Base-by-base conservation (phyloP, 192 early-diverging fungal genomes). In the Powellomyces hirtus region DNA sequence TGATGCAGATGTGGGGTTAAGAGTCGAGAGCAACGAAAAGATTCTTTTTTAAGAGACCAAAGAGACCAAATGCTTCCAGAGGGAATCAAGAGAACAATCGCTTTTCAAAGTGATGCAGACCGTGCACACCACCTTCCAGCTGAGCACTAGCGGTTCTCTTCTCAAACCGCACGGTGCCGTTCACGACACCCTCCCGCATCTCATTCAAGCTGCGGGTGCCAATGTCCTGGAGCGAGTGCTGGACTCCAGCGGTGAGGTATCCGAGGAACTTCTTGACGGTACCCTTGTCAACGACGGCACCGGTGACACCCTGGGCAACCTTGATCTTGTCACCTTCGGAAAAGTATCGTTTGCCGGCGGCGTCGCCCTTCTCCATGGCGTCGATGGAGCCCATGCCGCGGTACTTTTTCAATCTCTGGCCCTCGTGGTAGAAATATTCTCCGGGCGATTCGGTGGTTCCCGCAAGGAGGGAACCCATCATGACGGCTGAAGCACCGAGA, bases 321-420 rank as follows among this genome's bases (percentile, higher is more conserved):
- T 98, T 98, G 81, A 98, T 89, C 63, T 83, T 86, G 86, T 97
- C 97, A n/a, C 87, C 89, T 79, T 98, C 97, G 44, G 90, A 92
- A 76, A 94, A 98, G 81, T 98, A 98, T 53, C 97, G 92, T 31
- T 89, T 89, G 20, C 89, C 89, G 30, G 81, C 82, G 14, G 82
- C 82, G 55, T 87, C 86, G 16, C 81, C 85, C 74, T 82, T 86
- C 71, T 91, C 88, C 97, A 98, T 98, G 37, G 97, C 97, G 75
- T 98, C 97, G 37, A 98, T 82, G 13, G 92, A 93, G 11, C 97
- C 97, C 97, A 98, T 98, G 60, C 97, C 97, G 66, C 97, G 94
- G 88, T 98, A 98, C 82, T 92, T 93, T 82, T 98, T 98, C 70
- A 98, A 77, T 44, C 95, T 89, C 82, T 96, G 89, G 62, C 97